Evolutionary conservation across 2,329 filamentous ascomycete species (phyloP), one percentile per base, ranked within the genome.

Genomic region (Neonectria ditissima): DNA sequence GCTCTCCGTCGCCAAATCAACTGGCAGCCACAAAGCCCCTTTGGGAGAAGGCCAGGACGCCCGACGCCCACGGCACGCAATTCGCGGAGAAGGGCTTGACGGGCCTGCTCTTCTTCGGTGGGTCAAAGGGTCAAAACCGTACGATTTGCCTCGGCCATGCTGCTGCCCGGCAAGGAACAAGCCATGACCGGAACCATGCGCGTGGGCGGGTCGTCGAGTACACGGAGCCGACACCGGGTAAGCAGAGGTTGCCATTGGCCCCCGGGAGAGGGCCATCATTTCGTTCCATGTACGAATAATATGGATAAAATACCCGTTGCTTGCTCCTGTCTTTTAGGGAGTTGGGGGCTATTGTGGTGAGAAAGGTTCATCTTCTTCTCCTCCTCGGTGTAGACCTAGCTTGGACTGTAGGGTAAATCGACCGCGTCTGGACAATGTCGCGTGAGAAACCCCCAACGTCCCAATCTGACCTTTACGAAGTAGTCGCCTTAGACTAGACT

Each of bases 111-210:
- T 34, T 4, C 34, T 8, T 24, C 28, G 55, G 55, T 37, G 41
- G 37, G 37, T 26, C 48, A 30, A 50, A 20, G 14, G 34, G 16
- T 52, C 63, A 55, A 51, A 62, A 65, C 62, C 62, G 63, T 65
- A 65, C 59, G 63, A 65, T 62, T 34, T 20, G 43, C 37, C 50
- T 43, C 39, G n/a, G 16, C 43, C 47, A 20, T 52, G 54, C 54
- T 55, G 55, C 51, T 59, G 44, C 54, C 53, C 63, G 54, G 58
- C 59, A 57, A 62, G 59, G 57, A 32, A 62, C n/a, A 34, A 34
- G 52, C 55, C 50, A 47, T 55, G 24, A 28, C 22, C 45, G 26
- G 22, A 51, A 30, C 56, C 62, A 41, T 51, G 51, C 54, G 45
- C 22, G 50, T 28, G 20, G 37, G 62, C 52, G 62, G 61, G 61